Percentiles rank a stretch among this genome's conserved stretches.
phyloP scores from a whole-genome alignment of 306 rosid genomes.

The Comarum palustre region DNA sequence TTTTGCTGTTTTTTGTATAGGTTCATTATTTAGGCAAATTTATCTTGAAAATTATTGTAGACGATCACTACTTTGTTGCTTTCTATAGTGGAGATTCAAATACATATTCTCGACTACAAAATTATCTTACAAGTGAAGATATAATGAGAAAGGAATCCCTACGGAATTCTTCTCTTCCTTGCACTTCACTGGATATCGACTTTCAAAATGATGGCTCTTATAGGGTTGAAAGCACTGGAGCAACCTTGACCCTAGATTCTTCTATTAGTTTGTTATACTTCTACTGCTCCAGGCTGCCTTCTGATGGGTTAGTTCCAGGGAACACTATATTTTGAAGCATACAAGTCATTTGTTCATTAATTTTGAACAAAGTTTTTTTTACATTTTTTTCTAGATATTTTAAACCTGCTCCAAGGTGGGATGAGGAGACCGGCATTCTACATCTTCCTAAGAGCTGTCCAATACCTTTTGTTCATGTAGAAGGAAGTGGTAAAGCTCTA shows the following conservation, averaged over 20 bases:
- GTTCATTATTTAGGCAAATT: background rate
- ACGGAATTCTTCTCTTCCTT: slow-evolving; percentile 56
- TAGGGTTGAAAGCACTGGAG: slow-evolving; percentile 72
- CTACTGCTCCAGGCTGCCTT: slow-evolving; percentile 84
- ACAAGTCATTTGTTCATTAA: slow-evolving; percentile 4
- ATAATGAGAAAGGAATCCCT: slow-evolving; percentile 69
- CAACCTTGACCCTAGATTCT: slow-evolving; percentile 58
- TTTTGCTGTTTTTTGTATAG: background rate
- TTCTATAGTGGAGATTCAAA: slow-evolving; percentile 56
- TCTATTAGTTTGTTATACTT: slow-evolving; percentile 61
- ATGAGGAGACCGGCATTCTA: slow-evolving; percentile 41
- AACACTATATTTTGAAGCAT: background rate
- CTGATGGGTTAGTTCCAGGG: slow-evolving; percentile 61
- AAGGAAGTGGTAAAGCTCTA: slow-evolving; percentile 41
- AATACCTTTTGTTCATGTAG: slow-evolving; percentile 37
- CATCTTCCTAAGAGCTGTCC: slow-evolving; percentile 86
- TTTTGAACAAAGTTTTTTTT: slow-evolving; percentile 9
- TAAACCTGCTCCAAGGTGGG: slow-evolving; percentile 87
- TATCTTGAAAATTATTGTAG: background rate
- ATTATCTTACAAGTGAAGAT: slow-evolving; percentile 60
- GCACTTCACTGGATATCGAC: slow-evolving; percentile 43
- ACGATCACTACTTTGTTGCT: slow-evolving; percentile 7
- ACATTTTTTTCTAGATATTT: slow-evolving; percentile 52
- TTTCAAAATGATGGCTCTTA: slow-evolving; percentile 38
- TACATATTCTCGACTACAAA: slow-evolving; percentile 56